phyloP scores from a whole-genome alignment of 129 eudicot genomes.

The Pittosporum tobira region DNA sequence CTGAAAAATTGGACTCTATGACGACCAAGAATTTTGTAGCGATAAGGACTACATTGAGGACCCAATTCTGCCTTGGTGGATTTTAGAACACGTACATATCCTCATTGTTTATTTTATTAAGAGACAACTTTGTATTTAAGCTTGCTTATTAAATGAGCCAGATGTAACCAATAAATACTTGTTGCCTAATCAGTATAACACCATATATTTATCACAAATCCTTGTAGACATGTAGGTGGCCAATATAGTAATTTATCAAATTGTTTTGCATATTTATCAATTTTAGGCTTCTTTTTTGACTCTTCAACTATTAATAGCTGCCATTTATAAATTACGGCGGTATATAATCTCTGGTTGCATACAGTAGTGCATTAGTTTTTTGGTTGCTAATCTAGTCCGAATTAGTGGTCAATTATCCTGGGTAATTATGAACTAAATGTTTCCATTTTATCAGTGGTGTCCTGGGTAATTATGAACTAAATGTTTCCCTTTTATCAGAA shows the following conservation, averaged over 20 bases:
- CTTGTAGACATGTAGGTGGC: too few relatives aligned
- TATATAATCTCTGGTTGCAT: background rate
- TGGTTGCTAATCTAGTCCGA: background rate
- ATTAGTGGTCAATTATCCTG: background rate
- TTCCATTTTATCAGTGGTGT: constrained; percentile 45
- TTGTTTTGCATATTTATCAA: too few relatives aligned
- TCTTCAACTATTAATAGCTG: too few relatives aligned
- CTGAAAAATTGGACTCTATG: too few relatives aligned
- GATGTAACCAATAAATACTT: background rate
- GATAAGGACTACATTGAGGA: too few relatives aligned
- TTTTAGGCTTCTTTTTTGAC: background rate
- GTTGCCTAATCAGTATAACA: background rate
- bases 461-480: constrained; percentile 13
- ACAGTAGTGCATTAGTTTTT: background rate
- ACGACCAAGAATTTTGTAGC: too few relatives aligned
- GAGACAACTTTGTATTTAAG: background rate
- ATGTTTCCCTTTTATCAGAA: constrained; percentile 41
- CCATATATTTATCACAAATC: too few relatives aligned
- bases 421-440: constrained; percentile 11
- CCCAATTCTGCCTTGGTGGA: too few relatives aligned
- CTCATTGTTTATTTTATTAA: background rate
- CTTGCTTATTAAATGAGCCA: background rate
- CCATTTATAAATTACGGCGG: background rate
- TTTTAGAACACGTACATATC: too few relatives aligned
- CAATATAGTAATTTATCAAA: too few relatives aligned